Evolutionary conservation across 2,329 filamentous ascomycete genomes (phyloP).

Genomic region (Xylariaceae sp.): DNA sequence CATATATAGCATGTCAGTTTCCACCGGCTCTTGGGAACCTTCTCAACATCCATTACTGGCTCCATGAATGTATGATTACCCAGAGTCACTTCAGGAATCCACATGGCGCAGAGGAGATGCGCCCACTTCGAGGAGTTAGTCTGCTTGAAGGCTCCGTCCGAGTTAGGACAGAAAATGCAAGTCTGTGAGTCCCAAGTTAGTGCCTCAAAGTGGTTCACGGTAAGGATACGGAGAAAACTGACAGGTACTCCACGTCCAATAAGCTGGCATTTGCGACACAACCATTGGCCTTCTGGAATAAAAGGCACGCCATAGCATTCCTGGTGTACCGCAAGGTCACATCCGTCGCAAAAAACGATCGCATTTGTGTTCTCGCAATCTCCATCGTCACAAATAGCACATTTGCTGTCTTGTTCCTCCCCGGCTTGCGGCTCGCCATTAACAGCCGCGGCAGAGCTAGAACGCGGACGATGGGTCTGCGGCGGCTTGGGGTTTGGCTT

Average conservation of each 20-base stretch:
- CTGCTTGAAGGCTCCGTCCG: conserved; percentile 96
- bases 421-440: conserved; percentile 85
- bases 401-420: conserved; percentile 96
- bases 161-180: conserved; percentile 98
- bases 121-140: conserved; percentile 96
- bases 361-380: conserved; percentile 99
- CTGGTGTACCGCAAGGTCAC: conserved; percentile 94
- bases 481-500: conserved; percentile 96
- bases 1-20: conserved; percentile 94
- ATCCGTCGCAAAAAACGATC: conserved; percentile 98
- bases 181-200: conserved; percentile 46
- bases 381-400: conserved; percentile 96
- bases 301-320: conserved; percentile 99
- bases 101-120: conserved; percentile 93
- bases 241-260: conserved; percentile 87
- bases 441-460: conserved; percentile 89
- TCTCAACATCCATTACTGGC: conserved; percentile 95
- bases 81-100: conserved; percentile 95
- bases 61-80: conserved; percentile 98
- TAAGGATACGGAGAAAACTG: conserved; percentile 30
- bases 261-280: conserved; percentile 93
- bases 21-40: conserved; percentile 93
- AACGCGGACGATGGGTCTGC: conserved; percentile 87
- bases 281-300: conserved; percentile 97
- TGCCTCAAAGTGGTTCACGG: conserved; percentile 6